Base-by-base conservation (phyloP, 495 filamentous ascomycete genomes). In the Delitschia confertaspora region DNA sequence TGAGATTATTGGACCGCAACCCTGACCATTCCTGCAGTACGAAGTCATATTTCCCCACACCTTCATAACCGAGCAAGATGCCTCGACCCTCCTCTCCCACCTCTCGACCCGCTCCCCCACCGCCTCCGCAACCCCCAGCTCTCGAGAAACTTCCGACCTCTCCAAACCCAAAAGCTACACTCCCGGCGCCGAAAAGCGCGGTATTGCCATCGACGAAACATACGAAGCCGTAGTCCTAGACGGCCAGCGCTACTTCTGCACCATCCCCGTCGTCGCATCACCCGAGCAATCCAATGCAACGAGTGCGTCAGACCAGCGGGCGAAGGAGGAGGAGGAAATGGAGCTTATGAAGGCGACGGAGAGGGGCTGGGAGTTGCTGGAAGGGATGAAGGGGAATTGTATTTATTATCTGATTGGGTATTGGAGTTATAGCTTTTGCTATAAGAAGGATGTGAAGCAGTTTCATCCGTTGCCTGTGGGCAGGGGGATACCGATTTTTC, bases 351-450 rank as follows among this genome's bases (percentile, higher is more conserved):
- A 85, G 14, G 91, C 91, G 3, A 84, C 82, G 0, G 76, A 85
- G 21, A 76, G 83, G 17, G 91, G 91, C 3, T 83, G 87, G 74
- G 86, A 95, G 58, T 72, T 96, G n/a, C 74, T 98, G 26, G 72
- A 78, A 55, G 87, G 81, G 22, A 81, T 98, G 61, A 77, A 95
- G 26, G 87, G 83, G 6, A 70, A 75, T 29, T 98, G 91, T 66
- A 73, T 98, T 49, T 95, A 93, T 65, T 95, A 82, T 62, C 71
- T 86, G 33, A 82, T 76, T 1, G 91, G 89, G 3, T 98, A 91
- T 91, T 98, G 91, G 91, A 87, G 81, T 41, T 98, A 98, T 61
- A 80, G 77, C 23, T 96, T 94, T 66, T 98, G 91, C 68, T 94
- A 95, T 67, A 82, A 83, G 56, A 71, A 76, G 31, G 76, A 84